Conservation (phyloP, 306 rosid genomes). For the Citrullus colocynthis region DNA sequence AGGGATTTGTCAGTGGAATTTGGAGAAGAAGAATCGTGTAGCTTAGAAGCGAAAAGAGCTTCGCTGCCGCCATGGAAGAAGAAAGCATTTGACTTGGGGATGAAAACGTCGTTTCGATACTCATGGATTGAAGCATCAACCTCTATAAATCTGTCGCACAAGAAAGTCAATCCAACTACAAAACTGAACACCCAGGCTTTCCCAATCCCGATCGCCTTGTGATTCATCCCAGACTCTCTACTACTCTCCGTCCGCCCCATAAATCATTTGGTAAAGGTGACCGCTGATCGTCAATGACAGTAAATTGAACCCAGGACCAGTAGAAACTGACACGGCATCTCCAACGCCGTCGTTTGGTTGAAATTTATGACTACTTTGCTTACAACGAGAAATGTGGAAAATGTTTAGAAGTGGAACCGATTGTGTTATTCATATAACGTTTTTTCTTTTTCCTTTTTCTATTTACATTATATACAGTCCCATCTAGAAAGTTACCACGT, state of each 20-base stretch:
- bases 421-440: too few relatives aligned
- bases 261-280: background rate
- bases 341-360: background rate
- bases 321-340: background rate
- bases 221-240: background rate
- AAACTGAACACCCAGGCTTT: conserved; percentile 8
- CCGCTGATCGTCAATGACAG: background rate
- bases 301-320: background rate
- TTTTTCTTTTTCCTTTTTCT: too few relatives aligned
- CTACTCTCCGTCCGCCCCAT: background rate
- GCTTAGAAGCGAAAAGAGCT: conserved; percentile 55
- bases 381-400: background rate
- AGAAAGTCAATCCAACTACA: background rate
- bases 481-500: too few relatives aligned
- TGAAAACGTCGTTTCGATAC: conserved; percentile 45
- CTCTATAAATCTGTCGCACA: conserved; percentile 6
- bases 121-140: conserved; percentile 60
- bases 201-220: background rate
- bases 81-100: conserved; percentile 67
- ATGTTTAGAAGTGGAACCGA: background rate
- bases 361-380: background rate
- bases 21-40: conserved; percentile 13
- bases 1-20: conserved; percentile 20
- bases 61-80: conserved; percentile 97
- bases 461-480: too few relatives aligned